Percentiles rank a stretch among this genome's conserved stretches.
These are phyloP conservation scores for Ceratobasidium sp. DNA, from an alignment of 1,284 basidiomycete genomes.

Conservation along the genomic window DNA sequence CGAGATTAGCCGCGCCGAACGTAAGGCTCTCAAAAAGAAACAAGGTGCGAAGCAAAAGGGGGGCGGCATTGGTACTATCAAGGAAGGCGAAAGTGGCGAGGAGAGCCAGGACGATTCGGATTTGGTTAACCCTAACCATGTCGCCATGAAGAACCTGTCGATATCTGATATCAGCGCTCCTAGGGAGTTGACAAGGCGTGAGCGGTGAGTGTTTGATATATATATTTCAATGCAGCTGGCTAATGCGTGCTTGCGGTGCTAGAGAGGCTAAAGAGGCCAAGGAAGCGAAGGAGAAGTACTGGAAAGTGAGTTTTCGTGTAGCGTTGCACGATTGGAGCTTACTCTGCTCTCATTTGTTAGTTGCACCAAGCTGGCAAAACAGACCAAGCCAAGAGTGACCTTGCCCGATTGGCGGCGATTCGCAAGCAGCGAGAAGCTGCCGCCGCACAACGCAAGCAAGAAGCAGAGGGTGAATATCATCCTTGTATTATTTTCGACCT, in stretches of 20 bases:
- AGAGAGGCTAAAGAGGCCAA: constrained; percentile 92
- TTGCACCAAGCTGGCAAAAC: constrained; percentile 85
- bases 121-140: constrained; percentile 78
- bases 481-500: neutral
- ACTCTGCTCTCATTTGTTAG: constrained; percentile 57
- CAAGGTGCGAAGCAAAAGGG: constrained; percentile 51
- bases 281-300: constrained; percentile 85
- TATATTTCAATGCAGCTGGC: neutral
- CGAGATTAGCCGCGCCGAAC: constrained; percentile 74
- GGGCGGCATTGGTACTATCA: constrained; percentile 61
- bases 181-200: constrained; percentile 72
- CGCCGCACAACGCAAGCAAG: constrained; percentile 85
- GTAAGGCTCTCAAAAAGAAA: constrained; percentile 80
- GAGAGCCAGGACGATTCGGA: constrained; percentile 70
- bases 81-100: constrained; percentile 59
- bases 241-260: neutral
- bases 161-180: constrained; percentile 72
- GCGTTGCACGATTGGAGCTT: neutral
- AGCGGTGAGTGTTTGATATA: constrained; percentile 65
- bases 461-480: constrained; percentile 73
- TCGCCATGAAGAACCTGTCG: constrained; percentile 70
- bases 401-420: constrained; percentile 88
- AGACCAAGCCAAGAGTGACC: constrained; percentile 86
- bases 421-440: constrained; percentile 87
- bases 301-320: constrained; percentile 70